Evolutionary conservation across 169 alveolate species (phyloP), one percentile per base, ranked within the genome.

Genomic region (Cystoisospora suis): DNA sequence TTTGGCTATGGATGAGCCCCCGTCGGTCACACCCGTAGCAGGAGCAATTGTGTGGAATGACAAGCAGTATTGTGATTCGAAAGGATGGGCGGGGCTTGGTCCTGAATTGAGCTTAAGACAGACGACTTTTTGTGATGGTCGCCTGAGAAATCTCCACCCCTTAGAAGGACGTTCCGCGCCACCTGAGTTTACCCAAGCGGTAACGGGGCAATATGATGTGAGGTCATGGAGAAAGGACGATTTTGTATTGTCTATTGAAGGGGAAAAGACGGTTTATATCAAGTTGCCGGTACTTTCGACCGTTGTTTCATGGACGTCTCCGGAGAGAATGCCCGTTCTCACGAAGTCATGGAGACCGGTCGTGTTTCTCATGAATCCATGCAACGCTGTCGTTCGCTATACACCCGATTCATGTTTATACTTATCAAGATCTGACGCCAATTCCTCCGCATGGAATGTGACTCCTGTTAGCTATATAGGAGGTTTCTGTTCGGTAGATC

Each of bases 291-390:
- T 81, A 45, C 17, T 93, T 69, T 53, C 77, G 27, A 94, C 91
- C 34, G 95, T 93, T 49, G 93, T 88, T 44, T 88, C 89, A 75
- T 93, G 92, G 86, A 69, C 91, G 27, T 94, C 91, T 34, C 92
- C 93, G 59, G 95, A 93, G 44, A 93, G 96, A 12, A 85, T 94
- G 86, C 96, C 96, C 0, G 92, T 94, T 12, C 93, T 94, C 72
- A 90, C 91, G 32, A 94, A 94, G 89, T 77, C 92, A 44, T 94
- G 95, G 96, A 93, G 89, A 88, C 94, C 95, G 38, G 70, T 93
- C 72, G 90, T 94, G 38, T 92, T 92, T 45, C 58, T 81, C 36
- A 40, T 93, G 70, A 93, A 93, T 58, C 42, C 87, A 32, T 86
- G 93, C 32, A 38, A 86, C 46, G 85, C 91, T 20, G 45, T 93